Percentiles rank a stretch among this genome's conserved stretches.
Conservation (phyloP, 2,329 filamentous ascomycete genomes). For the Blastomyces percursus region DNA sequence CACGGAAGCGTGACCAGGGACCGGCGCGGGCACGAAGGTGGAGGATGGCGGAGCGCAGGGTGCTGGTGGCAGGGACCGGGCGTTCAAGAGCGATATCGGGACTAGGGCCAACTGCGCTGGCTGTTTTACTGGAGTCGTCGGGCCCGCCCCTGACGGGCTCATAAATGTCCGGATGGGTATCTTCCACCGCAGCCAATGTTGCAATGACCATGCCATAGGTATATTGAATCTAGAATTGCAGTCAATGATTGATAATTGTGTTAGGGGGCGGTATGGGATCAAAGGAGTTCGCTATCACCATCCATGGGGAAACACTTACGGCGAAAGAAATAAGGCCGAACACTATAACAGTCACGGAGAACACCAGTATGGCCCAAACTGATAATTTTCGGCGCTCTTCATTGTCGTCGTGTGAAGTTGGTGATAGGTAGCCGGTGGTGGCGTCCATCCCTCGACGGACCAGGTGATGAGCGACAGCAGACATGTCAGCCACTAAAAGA, state of each 20-base stretch:
- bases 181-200: constrained; percentile 55
- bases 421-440: constrained; percentile 18
- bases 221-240: constrained; percentile 38
- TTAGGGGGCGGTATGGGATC: not conserved
- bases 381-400: constrained; percentile 18
- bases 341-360: constrained; percentile 17
- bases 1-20: constrained; percentile 57
- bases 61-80: constrained; percentile 50
- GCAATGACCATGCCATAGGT: constrained; percentile 50
- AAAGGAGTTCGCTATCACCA: not conserved
- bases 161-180: constrained; percentile 43
- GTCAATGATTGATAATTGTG: not conserved
- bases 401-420: constrained; percentile 8
- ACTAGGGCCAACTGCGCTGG: constrained; percentile 21
- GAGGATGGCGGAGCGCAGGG: constrained; percentile 46
- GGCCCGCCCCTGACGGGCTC: constrained; percentile 36
- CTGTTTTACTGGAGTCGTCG: constrained; percentile 14
- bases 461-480: constrained; percentile 20
- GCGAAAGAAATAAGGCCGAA: constrained; percentile 14
- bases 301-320: not conserved
- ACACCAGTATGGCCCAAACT: constrained; percentile 18
- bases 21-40: constrained; percentile 56
- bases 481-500: constrained; percentile 17
- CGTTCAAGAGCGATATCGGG: constrained; percentile 35
- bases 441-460: constrained; percentile 29